These are phyloP conservation scores for Monosporascus cannonballus DNA, from an alignment of 2,329 filamentous ascomycete genomes.

Conservation along the genomic window DNA sequence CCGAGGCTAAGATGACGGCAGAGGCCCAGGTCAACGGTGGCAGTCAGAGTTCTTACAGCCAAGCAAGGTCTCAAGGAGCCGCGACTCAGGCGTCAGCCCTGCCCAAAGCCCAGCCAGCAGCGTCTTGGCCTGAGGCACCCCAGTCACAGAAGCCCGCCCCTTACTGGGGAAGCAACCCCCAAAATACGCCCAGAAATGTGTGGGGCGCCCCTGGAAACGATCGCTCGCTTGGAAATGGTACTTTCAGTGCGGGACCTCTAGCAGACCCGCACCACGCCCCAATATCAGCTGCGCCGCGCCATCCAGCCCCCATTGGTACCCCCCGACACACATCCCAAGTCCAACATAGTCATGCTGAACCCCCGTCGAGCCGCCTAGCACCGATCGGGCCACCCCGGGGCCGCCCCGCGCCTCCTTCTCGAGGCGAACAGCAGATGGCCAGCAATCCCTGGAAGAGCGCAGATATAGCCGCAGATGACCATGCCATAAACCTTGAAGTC, in stretches of 20 bases:
- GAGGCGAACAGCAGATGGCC: constrained; percentile 2
- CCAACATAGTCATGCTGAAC: constrained; percentile 11
- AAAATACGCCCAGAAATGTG: constrained; percentile 51
- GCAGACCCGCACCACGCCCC: constrained; percentile 34
- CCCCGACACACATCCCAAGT: constrained; percentile 18
- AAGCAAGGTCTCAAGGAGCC: constrained; percentile 8
- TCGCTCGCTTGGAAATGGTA: constrained; percentile 69
- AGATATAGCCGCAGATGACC: constrained; percentile 32
- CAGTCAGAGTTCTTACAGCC: constrained; percentile 22
- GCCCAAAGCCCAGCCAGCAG: constrained; percentile 25
- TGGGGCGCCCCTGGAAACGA: constrained; percentile 72
- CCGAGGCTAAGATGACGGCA: constrained; percentile 17
- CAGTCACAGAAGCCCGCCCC: constrained; percentile 38
- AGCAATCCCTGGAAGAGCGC: constrained; percentile 19
- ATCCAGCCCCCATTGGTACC: constrained; percentile 41
- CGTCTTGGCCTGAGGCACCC: constrained; percentile 22
- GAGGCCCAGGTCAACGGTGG: constrained; percentile 31
- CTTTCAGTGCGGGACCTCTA: constrained; percentile 56
- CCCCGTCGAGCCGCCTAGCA: constrained; percentile 15
- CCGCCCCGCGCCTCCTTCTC: constrained; percentile 5
- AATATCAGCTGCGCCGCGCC: constrained; percentile 24
- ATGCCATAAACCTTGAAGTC: constrained; percentile 33
- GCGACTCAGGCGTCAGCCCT: constrained; percentile 6
- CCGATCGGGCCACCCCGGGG: constrained; percentile 25
- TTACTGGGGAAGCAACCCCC: constrained; percentile 42